Evolutionary conservation across 805 yeast species (phyloP).

Genomic region (Yamadazyma sp.): DNA sequence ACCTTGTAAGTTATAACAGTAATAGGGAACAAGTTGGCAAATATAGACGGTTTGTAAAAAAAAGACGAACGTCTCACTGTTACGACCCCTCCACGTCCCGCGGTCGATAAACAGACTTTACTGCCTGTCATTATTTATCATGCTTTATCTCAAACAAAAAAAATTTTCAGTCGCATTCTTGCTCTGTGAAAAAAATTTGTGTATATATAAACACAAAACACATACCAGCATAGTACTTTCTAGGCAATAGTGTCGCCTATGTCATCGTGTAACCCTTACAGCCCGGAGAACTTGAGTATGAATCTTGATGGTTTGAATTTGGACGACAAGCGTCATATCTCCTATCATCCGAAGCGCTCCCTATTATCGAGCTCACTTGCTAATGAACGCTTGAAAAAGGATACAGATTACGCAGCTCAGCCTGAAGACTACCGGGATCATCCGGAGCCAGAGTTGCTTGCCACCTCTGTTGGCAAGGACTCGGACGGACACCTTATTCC

Average conservation of each 20-base stretch:
- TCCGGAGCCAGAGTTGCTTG: slow-evolving; percentile 45
- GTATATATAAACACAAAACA: background rate
- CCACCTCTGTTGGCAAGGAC: slow-evolving; percentile 44
- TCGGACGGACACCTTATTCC: slow-evolving; percentile 41
- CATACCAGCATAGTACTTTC: background rate
- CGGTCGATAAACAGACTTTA: too few relatives aligned
- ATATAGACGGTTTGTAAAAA: too few relatives aligned
- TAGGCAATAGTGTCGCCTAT: background rate
- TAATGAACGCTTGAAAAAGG: slow-evolving; percentile 9
- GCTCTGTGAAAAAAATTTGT: slow-evolving; percentile 7
- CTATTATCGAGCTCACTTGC: slow-evolving; percentile 20
- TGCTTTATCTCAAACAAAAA: slow-evolving; percentile 2
- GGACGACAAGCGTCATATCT: slow-evolving; percentile 8
- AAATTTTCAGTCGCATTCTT: slow-evolving; percentile 10
- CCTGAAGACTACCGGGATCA: slow-evolving; percentile 24
- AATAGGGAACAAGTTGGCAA: too few relatives aligned
- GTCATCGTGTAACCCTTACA: slow-evolving; percentile 3
- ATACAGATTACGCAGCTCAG: background rate
- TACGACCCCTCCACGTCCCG: too few relatives aligned
- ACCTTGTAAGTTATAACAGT: too few relatives aligned
- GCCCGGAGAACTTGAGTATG: background rate
- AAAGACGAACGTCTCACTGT: too few relatives aligned
- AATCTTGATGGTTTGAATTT: slow-evolving; percentile 13
- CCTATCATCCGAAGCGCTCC: slow-evolving; percentile 13
- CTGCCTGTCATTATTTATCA: too few relatives aligned